phyloP scores from a whole-genome alignment of 2,329 filamentous ascomycete species.

The Didymella arachidicola region DNA sequence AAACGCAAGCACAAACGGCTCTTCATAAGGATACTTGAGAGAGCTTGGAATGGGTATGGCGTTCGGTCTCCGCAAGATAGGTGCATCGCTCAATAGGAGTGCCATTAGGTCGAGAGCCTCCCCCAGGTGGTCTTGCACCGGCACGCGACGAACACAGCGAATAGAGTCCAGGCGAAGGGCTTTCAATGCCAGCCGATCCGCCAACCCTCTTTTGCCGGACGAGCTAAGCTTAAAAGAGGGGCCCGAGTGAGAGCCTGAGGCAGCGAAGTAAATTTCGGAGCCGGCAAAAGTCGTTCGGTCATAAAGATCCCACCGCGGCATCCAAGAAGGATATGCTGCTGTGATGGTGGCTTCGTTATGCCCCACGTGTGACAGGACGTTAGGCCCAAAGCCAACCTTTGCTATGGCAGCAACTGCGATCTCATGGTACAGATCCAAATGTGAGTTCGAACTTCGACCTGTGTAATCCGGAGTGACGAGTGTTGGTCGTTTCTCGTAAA shows the following conservation, averaged over 20 bases:
- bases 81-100: slow-evolving; percentile 1
- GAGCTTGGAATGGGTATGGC: neutral
- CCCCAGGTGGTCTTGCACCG: neutral
- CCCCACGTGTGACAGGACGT: neutral
- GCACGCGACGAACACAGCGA: neutral
- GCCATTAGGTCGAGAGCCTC: neutral
- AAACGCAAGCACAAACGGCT: neutral
- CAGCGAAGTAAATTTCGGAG: neutral
- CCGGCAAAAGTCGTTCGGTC: neutral
- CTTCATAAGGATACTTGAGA: slow-evolving; percentile 1
- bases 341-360: neutral
- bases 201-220: neutral
- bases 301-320: slow-evolving; percentile 10
- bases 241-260: neutral
- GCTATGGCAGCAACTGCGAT: slow-evolving; percentile 3
- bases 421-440: neutral
- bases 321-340: slow-evolving; percentile 1
- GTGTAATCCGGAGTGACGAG: slow-evolving; percentile 11
- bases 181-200: neutral
- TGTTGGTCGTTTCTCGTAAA: neutral
- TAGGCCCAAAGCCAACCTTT: neutral
- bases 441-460: neutral
- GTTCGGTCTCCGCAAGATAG: neutral
- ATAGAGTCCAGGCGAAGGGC: neutral
- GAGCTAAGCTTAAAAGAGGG: neutral